These are phyloP conservation scores for Yamadazyma kitorensis DNA, from an alignment of 805 yeast genomes.

Conservation along the genomic window DNA sequence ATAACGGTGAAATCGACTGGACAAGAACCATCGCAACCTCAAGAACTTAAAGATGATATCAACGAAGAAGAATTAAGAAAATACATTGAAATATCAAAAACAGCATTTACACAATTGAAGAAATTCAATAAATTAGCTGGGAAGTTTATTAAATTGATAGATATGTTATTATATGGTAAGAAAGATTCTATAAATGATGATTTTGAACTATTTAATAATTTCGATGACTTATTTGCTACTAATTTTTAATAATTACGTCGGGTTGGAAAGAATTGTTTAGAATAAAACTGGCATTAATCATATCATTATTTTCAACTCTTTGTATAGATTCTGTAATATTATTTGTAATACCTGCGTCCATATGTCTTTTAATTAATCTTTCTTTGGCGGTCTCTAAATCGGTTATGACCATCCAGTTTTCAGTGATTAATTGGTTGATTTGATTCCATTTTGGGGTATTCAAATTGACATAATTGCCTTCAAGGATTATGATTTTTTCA, in stretches of 20 bases:
- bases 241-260: slow-evolving; percentile 3
- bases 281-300: slow-evolving; percentile 54
- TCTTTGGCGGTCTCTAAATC: slow-evolving; percentile 43
- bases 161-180: slow-evolving; percentile 13
- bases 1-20: not conserved
- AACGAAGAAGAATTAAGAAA: slow-evolving; percentile 12
- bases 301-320: slow-evolving; percentile 56
- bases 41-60: not conserved
- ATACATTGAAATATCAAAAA: slow-evolving; percentile 15
- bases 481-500: slow-evolving; percentile 58
- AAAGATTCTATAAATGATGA: slow-evolving; percentile 8
- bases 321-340: slow-evolving; percentile 48
- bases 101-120: slow-evolving; percentile 10
- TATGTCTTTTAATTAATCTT: slow-evolving; percentile 68
- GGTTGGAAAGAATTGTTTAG: slow-evolving; percentile 14
- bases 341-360: slow-evolving; percentile 50
- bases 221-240: slow-evolving; percentile 14
- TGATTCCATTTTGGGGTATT: slow-evolving; percentile 57
- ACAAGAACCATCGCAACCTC: slow-evolving; percentile 1
- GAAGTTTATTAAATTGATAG: slow-evolving; percentile 17
- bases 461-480: slow-evolving; percentile 72
- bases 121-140: slow-evolving; percentile 18
- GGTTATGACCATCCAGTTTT: slow-evolving; percentile 52
- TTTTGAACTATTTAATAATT: slow-evolving; percentile 14
- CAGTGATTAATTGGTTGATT: slow-evolving; percentile 39